These are phyloP conservation scores for Phytopythium vexans DNA, from an alignment of 352 stramenopile genomes.

Conservation along the genomic window DNA sequence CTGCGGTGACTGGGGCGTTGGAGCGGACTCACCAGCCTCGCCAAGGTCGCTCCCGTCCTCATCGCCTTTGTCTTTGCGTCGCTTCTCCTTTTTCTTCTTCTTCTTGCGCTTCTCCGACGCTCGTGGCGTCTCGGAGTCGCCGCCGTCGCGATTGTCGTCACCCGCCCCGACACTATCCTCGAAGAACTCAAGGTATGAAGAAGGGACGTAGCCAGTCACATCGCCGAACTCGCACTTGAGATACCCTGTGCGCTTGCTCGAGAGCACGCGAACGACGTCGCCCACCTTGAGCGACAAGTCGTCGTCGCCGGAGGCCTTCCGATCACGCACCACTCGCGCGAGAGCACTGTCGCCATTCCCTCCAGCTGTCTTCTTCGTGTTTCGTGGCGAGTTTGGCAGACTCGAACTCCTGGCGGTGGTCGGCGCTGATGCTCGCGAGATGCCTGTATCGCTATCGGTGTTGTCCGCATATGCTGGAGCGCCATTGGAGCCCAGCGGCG, in stretches of 20 bases:
- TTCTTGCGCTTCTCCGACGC: conserved; percentile 48
- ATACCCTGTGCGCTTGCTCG: conserved; percentile 75
- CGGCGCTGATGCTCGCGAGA: conserved; percentile 14
- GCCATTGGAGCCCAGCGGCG: conserved; percentile 21
- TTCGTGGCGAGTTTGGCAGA: conserved; percentile 5
- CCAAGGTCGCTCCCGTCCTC: conserved; percentile 31
- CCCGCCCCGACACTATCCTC: conserved; percentile 22
- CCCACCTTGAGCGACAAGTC: conserved; percentile 60
- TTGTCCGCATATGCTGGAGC: conserved; percentile 52
- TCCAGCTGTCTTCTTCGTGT: conserved; percentile 12
- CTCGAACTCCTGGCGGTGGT: conserved; percentile 10
- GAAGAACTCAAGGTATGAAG: conserved; percentile 83
- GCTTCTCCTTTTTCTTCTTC: conserved; percentile 60
- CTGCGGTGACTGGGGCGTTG: conserved; percentile 27
- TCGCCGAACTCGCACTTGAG: conserved; percentile 79
- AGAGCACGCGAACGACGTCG: conserved; percentile 73
- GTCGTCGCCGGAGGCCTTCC: conserved; percentile 73
- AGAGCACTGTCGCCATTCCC: conserved; percentile 22
- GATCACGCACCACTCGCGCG: conserved; percentile 65
- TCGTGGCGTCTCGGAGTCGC: conserved; percentile 28
- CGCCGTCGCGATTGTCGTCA: conserved; percentile 6
- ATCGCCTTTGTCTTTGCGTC: conserved; percentile 47
- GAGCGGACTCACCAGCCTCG: conserved; percentile 27
- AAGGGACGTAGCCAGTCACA: conserved; percentile 72
- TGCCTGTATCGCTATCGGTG: conserved; percentile 26